Base-by-base conservation (phyloP, 2,329 filamentous ascomycete species). In the Ascochyta fabae region DNA sequence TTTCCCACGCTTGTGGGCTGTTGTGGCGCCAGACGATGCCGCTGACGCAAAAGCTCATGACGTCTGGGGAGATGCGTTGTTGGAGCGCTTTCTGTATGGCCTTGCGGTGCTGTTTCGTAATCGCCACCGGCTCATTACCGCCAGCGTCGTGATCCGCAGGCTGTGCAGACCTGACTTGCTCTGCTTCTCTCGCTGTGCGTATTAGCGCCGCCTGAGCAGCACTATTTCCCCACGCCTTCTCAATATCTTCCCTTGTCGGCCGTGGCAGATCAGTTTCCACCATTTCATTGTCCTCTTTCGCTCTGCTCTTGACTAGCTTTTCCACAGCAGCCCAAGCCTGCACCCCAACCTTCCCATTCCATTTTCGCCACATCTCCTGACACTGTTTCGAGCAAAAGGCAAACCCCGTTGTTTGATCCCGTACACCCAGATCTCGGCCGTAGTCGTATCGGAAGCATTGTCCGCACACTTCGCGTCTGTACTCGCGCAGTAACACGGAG, bases 381-480 rank as follows among this genome's bases (percentile, higher is more conserved):
- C 80, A 82, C 2, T 60, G 56, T 5, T 55, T 43, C 0, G 67
- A 67, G 65, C 80, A 82, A 48, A 80, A 82, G 0, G 75, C 76
- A 56, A 79, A 78, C 3, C 78, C 78, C 22, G 74, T 66, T 2
- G 54, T 61, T 40, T 64, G 58, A 34, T 79, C 75, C 15, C 76
- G 72, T 5, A 80, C 65, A 6, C 65, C 64, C 53, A 79, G 64
- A 39, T 75, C 75, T 3, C 77, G 70, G 1, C 80, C 80, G 22
- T 75, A 68, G 27, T 81, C 75, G 63, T 81, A 82, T 19, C 54
- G 50, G 51, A 82, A 81, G 63, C 80, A 82, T 24, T 76, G 69
- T 0, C 75, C 79, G 66, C 80, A 82, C 10, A 81, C 79, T 68
- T 82, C 80, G 36, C 78, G 78, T 8, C 77, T 71, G 62, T 81